phyloP scores from a whole-genome alignment of 495 filamentous ascomycete genomes.

The Neurospora sublineolata region DNA sequence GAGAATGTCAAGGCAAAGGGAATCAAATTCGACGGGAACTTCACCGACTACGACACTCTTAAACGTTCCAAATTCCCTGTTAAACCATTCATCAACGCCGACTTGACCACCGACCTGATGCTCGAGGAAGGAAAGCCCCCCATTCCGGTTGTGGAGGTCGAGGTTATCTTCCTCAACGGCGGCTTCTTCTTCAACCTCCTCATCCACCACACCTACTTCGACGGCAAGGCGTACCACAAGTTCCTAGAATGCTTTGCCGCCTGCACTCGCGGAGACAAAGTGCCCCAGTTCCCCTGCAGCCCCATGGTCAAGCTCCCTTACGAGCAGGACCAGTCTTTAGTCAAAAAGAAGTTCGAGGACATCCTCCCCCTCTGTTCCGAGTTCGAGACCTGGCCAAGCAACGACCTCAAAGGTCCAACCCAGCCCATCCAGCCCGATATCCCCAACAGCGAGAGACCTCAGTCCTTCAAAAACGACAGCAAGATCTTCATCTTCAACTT shows the following conservation, averaged over 20 bases:
- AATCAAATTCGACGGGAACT: slow-evolving; percentile 1
- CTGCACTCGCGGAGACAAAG: slow-evolving; percentile 9
- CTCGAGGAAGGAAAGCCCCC: slow-evolving; percentile 7
- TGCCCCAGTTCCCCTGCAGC: neutral
- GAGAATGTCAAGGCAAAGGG: neutral
- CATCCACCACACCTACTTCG: slow-evolving; percentile 24
- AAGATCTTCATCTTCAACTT: slow-evolving; percentile 25
- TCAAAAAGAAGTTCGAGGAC: slow-evolving; percentile 15
- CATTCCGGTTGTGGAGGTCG: slow-evolving; percentile 22
- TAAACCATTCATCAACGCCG: slow-evolving; percentile 14
- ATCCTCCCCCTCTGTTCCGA: slow-evolving; percentile 5
- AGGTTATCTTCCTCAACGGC: slow-evolving; percentile 19
- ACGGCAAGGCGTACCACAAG: slow-evolving; percentile 37
- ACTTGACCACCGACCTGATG: slow-evolving; percentile 11
- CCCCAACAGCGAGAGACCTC: slow-evolving; percentile 5
- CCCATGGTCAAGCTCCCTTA: neutral
- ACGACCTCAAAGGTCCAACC: slow-evolving; percentile 21
- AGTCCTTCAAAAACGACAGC: slow-evolving; percentile 15
- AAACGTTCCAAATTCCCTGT: slow-evolving; percentile 20
- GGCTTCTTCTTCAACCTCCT: slow-evolving; percentile 24
- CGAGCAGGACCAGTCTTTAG: slow-evolving; percentile 3
- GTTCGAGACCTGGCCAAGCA: slow-evolving; percentile 13
- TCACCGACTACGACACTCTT: slow-evolving; percentile 13
- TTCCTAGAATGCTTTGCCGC: slow-evolving; percentile 37
- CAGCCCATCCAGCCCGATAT: slow-evolving; percentile 9